Conservation (phyloP, 371 early-diverging fungal genomes). For the Mortierella sp. region DNA sequence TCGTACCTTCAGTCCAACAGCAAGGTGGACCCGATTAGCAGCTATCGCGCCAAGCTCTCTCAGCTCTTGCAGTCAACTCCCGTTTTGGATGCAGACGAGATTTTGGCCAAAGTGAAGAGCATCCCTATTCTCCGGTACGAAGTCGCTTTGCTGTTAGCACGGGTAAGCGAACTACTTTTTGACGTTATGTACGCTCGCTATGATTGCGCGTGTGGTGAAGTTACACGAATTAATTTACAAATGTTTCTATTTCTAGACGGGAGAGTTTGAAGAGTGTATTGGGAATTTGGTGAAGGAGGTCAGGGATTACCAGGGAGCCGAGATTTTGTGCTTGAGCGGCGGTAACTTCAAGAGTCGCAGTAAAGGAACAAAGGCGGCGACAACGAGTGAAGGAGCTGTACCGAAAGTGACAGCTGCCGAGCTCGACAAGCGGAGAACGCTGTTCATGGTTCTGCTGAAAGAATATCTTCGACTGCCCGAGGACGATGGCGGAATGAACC, state of each 20-base stretch:
- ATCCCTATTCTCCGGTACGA: constrained; percentile 53
- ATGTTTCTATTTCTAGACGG: constrained; percentile 56
- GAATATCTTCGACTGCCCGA: constrained; percentile 47
- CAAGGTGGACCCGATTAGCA: constrained; percentile 26
- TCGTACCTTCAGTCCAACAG: constrained; percentile 16
- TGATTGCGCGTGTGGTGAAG: too few relatives aligned
- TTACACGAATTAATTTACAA: neutral
- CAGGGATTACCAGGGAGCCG: constrained; percentile 75
- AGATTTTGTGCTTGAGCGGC: constrained; percentile 73
- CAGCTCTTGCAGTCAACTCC: constrained; percentile 28
- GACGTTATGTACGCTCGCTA: too few relatives aligned
- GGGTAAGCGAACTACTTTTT: constrained; percentile 48
- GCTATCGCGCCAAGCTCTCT: constrained; percentile 28
- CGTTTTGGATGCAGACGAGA: constrained; percentile 9
- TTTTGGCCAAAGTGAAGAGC: constrained; percentile 21
- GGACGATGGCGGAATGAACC: constrained; percentile 61
- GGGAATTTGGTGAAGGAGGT: constrained; percentile 66
- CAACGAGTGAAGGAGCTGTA: neutral
- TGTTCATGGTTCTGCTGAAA: constrained; percentile 29
- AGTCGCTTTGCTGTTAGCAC: constrained; percentile 64
- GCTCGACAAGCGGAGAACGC: constrained; percentile 16
- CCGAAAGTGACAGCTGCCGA: constrained; percentile 12
- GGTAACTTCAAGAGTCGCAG: constrained; percentile 55
- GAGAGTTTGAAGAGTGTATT: constrained; percentile 67
- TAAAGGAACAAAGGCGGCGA: constrained; percentile 43